Conservation (phyloP, 805 yeast genomes). For the Hanseniaspora lachancei region DNA sequence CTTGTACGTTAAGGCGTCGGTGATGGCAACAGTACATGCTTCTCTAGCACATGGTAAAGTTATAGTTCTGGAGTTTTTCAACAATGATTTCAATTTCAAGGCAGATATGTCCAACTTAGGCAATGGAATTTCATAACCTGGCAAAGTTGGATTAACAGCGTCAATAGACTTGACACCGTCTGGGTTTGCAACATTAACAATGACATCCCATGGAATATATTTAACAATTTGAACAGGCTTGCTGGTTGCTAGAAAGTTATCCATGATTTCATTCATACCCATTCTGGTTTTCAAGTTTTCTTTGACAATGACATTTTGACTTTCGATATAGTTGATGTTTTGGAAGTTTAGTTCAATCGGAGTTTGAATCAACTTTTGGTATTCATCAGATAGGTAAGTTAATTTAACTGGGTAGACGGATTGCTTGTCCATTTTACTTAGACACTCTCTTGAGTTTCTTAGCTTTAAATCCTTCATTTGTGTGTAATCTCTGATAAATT, state of each 20-base stretch:
- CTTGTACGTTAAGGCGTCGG: constrained; percentile 55
- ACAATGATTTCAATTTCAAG: constrained; percentile 50
- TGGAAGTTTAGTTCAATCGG: constrained; percentile 14
- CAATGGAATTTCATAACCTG: constrained; percentile 64
- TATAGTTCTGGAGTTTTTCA: constrained; percentile 37
- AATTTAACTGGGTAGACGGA: constrained; percentile 90
- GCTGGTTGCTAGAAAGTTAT: constrained; percentile 63
- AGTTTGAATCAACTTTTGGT: constrained; percentile 22
- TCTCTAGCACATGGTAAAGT: constrained; percentile 61
- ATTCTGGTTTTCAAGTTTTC: constrained; percentile 51
- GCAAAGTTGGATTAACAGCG: constrained; percentile 50
- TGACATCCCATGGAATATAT: constrained; percentile 56
- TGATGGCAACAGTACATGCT: constrained; percentile 56
- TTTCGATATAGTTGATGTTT: constrained; percentile 23
- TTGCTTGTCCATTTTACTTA: constrained; percentile 56
- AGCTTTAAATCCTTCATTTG: constrained; percentile 63
- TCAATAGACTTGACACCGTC: constrained; percentile 57
- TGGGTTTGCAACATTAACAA: constrained; percentile 51
- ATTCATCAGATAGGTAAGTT: constrained; percentile 45
- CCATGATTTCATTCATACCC: constrained; percentile 67
- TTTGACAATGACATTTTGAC: constrained; percentile 31
- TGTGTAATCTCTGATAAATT: constrained; percentile 79
- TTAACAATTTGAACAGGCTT: constrained; percentile 61
- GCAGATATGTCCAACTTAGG: constrained; percentile 62
- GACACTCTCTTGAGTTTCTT: constrained; percentile 56